Evolutionary conservation across 2,329 filamentous ascomycete genomes (phyloP).

Genomic region (Pyricularia sp.): DNA sequence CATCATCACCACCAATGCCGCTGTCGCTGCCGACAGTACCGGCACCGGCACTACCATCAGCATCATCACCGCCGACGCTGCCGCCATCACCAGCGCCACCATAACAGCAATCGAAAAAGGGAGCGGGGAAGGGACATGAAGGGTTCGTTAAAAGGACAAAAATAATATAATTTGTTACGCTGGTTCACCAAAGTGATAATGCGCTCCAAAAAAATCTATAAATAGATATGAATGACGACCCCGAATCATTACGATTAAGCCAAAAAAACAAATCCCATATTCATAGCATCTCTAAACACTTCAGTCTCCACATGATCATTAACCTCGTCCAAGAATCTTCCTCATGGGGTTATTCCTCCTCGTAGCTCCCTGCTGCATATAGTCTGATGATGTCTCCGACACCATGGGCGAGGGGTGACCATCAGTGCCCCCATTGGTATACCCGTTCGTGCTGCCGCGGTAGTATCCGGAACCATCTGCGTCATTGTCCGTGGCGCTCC

Average conservation of each 20-base stretch:
- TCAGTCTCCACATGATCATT: neutral
- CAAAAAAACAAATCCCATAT: neutral
- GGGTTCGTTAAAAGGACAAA: neutral
- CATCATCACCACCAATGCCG: too few relatives aligned
- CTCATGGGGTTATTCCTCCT: constrained; percentile 7
- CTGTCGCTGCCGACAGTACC: too few relatives aligned
- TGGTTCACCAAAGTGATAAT: neutral
- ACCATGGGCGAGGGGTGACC: neutral
- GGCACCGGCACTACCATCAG: too few relatives aligned
- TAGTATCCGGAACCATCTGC: neutral
- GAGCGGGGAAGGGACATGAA: neutral
- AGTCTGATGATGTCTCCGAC: constrained; percentile 1
- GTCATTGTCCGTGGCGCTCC: constrained; percentile 10
- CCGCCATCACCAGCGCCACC: neutral
- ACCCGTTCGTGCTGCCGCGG: neutral
- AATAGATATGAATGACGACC: neutral
- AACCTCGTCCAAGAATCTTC: constrained; percentile 9
- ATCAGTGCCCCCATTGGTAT: constrained; percentile 4
- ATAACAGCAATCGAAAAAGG: neutral
- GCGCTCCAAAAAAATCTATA: neutral
- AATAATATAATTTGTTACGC: neutral
- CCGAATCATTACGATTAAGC: neutral
- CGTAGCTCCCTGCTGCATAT: neutral
- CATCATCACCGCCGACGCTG: too few relatives aligned
- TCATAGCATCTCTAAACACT: neutral